A percentile compares a stretch with the other conserved stretches of the same genome.
These are phyloP conservation scores for Botrytis fabae DNA, from an alignment of 2,329 filamentous ascomycete species.

Conservation along the genomic window DNA sequence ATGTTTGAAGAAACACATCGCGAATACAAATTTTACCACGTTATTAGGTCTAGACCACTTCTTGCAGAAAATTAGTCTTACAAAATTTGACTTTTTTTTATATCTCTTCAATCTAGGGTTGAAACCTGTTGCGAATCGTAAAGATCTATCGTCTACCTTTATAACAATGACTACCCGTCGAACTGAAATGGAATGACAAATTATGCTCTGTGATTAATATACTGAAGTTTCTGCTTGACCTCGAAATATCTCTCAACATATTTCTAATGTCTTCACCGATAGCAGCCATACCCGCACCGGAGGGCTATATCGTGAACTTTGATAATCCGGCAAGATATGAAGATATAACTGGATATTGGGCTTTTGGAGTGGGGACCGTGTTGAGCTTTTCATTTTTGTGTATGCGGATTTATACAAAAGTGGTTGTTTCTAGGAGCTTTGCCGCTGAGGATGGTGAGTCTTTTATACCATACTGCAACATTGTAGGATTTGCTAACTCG, in stretches of 20 bases:
- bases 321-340: constrained; percentile 1
- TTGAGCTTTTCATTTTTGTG: constrained; percentile 2
- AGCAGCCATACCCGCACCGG: constrained; percentile 3
- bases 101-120: neutral
- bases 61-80: neutral
- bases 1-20: neutral
- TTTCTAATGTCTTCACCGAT: neutral
- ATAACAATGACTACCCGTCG: neutral
- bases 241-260: neutral
- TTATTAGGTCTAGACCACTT: neutral
- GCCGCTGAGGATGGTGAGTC: constrained; percentile 10
- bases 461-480: neutral
- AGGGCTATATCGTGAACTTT: constrained; percentile 13
- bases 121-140: neutral
- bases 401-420: constrained; percentile 11
- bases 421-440: constrained; percentile 6
- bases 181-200: neutral
- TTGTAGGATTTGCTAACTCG: neutral
- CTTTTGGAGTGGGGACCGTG: constrained; percentile 1
- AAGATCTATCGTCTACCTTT: neutral
- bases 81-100: neutral
- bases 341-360: constrained; percentile 12
- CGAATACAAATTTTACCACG: neutral
- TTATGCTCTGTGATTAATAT: neutral
- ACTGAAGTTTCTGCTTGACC: neutral